Base-by-base conservation (phyloP, 176 grass and related monocot species). In the bread wheat (Triticum aestivum) region DNA sequence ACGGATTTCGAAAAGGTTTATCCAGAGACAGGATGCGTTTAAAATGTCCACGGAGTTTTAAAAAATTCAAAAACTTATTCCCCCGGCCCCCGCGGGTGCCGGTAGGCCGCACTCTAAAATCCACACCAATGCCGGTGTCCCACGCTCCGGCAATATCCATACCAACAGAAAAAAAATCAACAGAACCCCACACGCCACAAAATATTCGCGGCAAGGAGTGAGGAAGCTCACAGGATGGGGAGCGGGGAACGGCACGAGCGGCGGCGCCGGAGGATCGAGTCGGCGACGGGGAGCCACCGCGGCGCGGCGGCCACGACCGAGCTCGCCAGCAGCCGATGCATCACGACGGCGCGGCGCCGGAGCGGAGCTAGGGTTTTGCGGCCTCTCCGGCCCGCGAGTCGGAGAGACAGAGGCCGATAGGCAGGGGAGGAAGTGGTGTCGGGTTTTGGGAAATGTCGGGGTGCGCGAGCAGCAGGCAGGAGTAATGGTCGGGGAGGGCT, bases 311-410 rank as follows among this genome's bases (percentile, higher is more conserved):
- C 91, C 90, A 96, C 82, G 9, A 98, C 64, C 4, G 96, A 95
- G 84, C 86, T 82, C 63, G 85, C 77, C 10, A 96, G 80, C 37
- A 89, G 64, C n/a, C 96, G 96, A 41, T 93, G 96, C 93, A 98
- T 98, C 24, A 51, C 87, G 79, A 95, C 91, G 21, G 82, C 87
- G 83, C n/a, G 41, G 33, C 17, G 59, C 38, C 3, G 12, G 42
- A 2, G 5, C 44, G n/a, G 21, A 18, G 20, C 34, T 86, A 66
- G 72, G 34, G 90, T 82, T 89, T 73, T 29, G 21, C 34, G 27
- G 52, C 49, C 26, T 34, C 68, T 66, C 84, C 61, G 7, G 56
- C 14, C 3, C 18, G 77, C 9, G 10, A 75, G 24, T 75, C 72
- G 44, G 20, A 63, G 67, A n/a, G 61, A n/a, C 68, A 47, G 61